phyloP scores from a whole-genome alignment of 2,329 filamentous ascomycete genomes.

The Penicillium sp. region DNA sequence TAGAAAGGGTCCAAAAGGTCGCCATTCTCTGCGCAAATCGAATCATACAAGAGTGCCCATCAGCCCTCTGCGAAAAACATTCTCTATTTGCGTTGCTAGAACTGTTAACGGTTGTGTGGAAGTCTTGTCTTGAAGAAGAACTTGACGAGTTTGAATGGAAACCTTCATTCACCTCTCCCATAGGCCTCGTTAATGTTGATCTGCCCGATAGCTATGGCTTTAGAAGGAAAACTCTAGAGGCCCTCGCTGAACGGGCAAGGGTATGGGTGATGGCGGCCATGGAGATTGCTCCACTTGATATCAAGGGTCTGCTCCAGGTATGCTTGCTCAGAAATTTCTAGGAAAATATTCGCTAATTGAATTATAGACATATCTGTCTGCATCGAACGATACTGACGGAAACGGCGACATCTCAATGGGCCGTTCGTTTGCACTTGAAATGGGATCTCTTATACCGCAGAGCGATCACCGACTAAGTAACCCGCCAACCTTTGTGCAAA shows the following conservation, averaged over 20 bases:
- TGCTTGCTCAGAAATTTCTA: neutral
- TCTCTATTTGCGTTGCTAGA: conserved; percentile 93
- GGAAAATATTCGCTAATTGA: neutral
- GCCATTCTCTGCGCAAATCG: conserved; percentile 82
- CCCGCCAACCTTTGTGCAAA: neutral
- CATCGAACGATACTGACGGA: conserved; percentile 87
- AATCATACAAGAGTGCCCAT: conserved; percentile 83
- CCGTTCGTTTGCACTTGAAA: conserved; percentile 89
- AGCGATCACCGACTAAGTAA: conserved; percentile 80
- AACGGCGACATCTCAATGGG: conserved; percentile 93
- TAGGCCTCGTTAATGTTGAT: conserved; percentile 80
- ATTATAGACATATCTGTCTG: conserved; percentile 83
- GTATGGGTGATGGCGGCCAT: conserved; percentile 81
- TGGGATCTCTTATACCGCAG: conserved; percentile 83
- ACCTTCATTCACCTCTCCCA: conserved; percentile 76
- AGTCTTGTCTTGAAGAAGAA: conserved; percentile 89
- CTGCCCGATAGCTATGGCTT: conserved; percentile 92
- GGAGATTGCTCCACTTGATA: conserved; percentile 84
- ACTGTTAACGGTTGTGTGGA: conserved; percentile 92
- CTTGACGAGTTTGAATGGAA: conserved; percentile 91
- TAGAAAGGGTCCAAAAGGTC: conserved; percentile 86
- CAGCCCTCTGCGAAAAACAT: conserved; percentile 84
- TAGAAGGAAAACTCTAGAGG: conserved; percentile 77
- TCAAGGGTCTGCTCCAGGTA: conserved; percentile 84
- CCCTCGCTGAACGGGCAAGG: conserved; percentile 76